Evolutionary conservation across 768 basidiomycete genomes (phyloP), one percentile per base, ranked within the genome.

Genomic region (Boletellus emodensis): DNA sequence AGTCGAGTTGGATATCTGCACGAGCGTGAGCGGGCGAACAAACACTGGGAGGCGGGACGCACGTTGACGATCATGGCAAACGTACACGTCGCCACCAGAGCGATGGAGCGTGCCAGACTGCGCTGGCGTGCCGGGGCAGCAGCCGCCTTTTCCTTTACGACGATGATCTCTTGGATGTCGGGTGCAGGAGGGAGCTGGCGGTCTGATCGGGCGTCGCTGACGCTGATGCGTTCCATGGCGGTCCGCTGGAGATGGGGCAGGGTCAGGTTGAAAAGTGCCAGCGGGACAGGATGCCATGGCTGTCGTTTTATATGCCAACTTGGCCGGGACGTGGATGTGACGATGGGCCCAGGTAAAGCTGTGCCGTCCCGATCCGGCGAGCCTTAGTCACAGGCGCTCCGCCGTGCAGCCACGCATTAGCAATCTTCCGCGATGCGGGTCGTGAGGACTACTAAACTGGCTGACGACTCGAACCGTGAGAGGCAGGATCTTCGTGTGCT

Each of bases 61-160:
- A 73, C 72, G 44, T 65, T 69, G 22, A 68, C 58, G 4, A 73
- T 48, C 72, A 73, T 66, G 20, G 70, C 72, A 38, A 68, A 61
- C 9, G 77, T 75, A 37, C 73, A 72, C 8, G 72, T 70, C 6
- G 60, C 57, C 10, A 71, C 68, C 17, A 72, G 65, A 17, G 61
- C 61, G 6, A 67, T 43, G n/a, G 59, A 60, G 13, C 63, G 65
- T 18, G 57, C 44, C 0, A 51, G 52, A 51, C 71, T 67, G 22
- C 61, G 70, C 0, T 47, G 13, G 3, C 55, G 26, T 0, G 40
- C 10, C 1, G 57, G 38, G 17, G 49, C 36, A 13, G 10, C 35
- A 15, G 18, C 15, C 15, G 14, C 26, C 42, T 40, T 30, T 9
- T 10, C 24, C 4, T 51, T 59, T 34, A 66, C 57, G 0, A 12